phyloP scores from a whole-genome alignment of 2,329 filamentous ascomycete genomes.

The Scedosporium minutisporum region DNA sequence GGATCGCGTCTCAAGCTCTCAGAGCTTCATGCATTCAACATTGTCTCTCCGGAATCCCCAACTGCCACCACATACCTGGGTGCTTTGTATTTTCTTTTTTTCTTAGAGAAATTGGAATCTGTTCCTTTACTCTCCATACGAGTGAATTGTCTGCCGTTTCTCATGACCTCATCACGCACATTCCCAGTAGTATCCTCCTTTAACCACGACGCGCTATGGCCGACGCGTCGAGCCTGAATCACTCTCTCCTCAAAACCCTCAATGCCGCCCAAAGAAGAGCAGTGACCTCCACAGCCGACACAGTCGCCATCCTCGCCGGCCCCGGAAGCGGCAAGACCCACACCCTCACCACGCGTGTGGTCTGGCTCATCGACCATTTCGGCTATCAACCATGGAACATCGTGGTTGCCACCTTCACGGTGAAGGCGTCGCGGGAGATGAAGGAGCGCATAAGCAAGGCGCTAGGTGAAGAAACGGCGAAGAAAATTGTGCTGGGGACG shows the following conservation, averaged over 20 bases:
- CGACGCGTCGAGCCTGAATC: constrained; percentile 6
- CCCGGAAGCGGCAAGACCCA: constrained; percentile 83
- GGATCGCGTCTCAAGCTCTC: background rate
- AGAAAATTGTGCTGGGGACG: constrained; percentile 75
- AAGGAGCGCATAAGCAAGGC: constrained; percentile 71
- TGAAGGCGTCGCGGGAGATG: constrained; percentile 92
- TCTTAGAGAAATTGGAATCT: too few species aligned
- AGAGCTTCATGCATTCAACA: too few species aligned
- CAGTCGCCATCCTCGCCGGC: constrained; percentile 57
- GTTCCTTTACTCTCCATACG: background rate
- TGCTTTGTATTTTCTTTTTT: too few species aligned
- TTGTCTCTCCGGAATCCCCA: too few species aligned
- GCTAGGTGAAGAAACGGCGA: constrained; percentile 69
- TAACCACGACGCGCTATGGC: background rate
- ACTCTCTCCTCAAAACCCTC: constrained; percentile 35
- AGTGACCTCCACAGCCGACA: constrained; percentile 41
- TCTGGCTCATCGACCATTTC: constrained; percentile 68
- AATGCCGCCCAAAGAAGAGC: constrained; percentile 47
- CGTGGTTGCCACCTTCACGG: constrained; percentile 92
- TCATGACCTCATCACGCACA: too few species aligned
- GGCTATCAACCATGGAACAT: constrained; percentile 75
- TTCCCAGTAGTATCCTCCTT: background rate
- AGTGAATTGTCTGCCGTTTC: too few species aligned
- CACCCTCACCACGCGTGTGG: constrained; percentile 84
- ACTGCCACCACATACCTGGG: too few species aligned